Evolutionary conservation across 2,329 filamentous ascomycete genomes (phyloP).

Genomic region (Hymenoscyphus scutula): DNA sequence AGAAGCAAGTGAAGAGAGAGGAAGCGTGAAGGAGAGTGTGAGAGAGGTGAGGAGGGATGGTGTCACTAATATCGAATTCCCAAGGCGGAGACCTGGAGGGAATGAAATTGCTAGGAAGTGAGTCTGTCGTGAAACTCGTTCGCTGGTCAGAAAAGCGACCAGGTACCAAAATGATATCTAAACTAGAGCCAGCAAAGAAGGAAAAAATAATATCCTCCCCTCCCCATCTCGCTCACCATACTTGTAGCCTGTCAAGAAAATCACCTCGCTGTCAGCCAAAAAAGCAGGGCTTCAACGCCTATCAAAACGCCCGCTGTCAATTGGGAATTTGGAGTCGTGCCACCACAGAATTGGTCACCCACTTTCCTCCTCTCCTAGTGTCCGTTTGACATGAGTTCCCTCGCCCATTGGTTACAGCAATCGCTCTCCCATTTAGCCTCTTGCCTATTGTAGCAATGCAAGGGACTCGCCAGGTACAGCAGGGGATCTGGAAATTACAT

Average conservation of each 20-base stretch:
- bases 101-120: not conserved
- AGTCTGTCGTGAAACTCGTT: not conserved
- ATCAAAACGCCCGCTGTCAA: not conserved
- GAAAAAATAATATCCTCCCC: not conserved
- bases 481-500: no score
- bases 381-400: not conserved
- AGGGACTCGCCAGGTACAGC: not conserved
- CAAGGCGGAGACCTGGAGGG: not conserved
- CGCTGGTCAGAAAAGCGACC: not conserved
- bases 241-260: not conserved
- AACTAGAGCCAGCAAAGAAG: not conserved
- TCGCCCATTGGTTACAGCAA: not conserved
- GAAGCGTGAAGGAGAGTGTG: not conserved
- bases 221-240: not conserved
- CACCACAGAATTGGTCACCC: not conserved
- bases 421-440: not conserved
- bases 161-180: no score
- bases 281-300: not conserved
- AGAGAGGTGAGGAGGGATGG: not conserved
- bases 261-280: not conserved
- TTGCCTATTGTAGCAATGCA: not conserved
- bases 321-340: not conserved
- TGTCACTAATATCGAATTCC: conserved; percentile 2
- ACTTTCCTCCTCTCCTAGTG: not conserved
- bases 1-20: not conserved